Evolutionary conservation across 306 rosid species (phyloP).

Genomic region (Dalbergia oliveri): DNA sequence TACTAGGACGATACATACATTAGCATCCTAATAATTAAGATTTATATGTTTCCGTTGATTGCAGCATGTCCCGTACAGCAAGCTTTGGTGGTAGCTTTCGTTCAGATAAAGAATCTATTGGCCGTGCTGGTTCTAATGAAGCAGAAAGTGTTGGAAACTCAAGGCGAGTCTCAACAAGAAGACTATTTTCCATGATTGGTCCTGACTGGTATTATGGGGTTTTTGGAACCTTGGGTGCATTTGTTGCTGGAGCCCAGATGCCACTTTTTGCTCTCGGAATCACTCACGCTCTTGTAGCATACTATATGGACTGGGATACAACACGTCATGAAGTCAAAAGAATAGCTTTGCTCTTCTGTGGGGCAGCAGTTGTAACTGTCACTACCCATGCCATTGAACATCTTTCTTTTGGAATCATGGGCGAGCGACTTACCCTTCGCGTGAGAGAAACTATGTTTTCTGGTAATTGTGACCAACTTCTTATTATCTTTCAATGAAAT

Average conservation of each 20-base stretch:
- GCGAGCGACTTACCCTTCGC: conserved; percentile 94
- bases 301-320: conserved; percentile 95
- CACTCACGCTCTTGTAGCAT: conserved; percentile 92
- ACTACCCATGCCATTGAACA: conserved; percentile 83
- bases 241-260: conserved; percentile 96
- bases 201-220: conserved; percentile 92
- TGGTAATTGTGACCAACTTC: conserved; percentile 57
- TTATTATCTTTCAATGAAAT: conserved; percentile 9
- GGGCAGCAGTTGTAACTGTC: conserved; percentile 74
- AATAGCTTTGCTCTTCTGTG: conserved; percentile 79
- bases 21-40: conserved; percentile 4
- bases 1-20: background rate
- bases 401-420: conserved; percentile 91
- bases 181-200: conserved; percentile 83
- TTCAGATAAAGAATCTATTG: conserved; percentile 85
- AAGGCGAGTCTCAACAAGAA: conserved; percentile 61
- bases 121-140: conserved; percentile 66
- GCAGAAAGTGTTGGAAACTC: conserved; percentile 54
- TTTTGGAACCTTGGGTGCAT: conserved; percentile 76
- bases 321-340: conserved; percentile 77
- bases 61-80: conserved; percentile 70
- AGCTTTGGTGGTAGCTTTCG: conserved; percentile 90
- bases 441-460: conserved; percentile 90
- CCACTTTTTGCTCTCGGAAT: conserved; percentile 96
- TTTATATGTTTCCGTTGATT: conserved; percentile 10